These are phyloP conservation scores for Penicillium flavigenum DNA, from an alignment of 495 filamentous ascomycete genomes.

Conservation along the genomic window DNA sequence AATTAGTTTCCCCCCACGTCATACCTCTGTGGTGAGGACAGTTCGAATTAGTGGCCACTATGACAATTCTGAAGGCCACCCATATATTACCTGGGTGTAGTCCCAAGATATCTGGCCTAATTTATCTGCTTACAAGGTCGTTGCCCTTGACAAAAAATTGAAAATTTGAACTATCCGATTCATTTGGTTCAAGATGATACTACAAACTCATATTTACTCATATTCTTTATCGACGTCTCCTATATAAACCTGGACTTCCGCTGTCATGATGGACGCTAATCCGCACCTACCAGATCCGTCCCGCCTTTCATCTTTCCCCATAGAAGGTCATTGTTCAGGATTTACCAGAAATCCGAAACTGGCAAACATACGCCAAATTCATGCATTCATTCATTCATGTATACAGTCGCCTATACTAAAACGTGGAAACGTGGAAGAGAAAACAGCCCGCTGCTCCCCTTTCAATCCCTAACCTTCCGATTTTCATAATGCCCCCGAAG, in stretches of 20 bases:
- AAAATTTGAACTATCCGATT: neutral
- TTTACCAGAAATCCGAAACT: neutral
- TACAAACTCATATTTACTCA: neutral
- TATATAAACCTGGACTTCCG: neutral
- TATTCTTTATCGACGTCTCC: neutral
- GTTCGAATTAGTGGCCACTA: neutral
- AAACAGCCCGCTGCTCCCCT: constrained; percentile 22
- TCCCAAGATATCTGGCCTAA: neutral
- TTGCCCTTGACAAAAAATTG: neutral
- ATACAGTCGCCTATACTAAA: constrained; percentile 12
- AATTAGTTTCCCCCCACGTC: constrained; percentile 12
- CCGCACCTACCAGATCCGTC: neutral
- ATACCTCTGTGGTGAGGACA: neutral
- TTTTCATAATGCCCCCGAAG: constrained; percentile 57
- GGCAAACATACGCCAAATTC: constrained; percentile 10
- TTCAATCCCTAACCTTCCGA: constrained; percentile 24
- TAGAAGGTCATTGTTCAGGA: neutral
- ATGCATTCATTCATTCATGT: constrained; percentile 30
- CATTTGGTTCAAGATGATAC: neutral
- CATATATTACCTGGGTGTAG: neutral
- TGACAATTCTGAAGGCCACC: neutral
- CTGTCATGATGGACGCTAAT: neutral
- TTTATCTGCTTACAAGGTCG: neutral
- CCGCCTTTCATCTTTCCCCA: neutral
- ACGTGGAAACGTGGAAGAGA: neutral